These are phyloP conservation scores for Aspergillus carlsbadensis DNA, from an alignment of 495 filamentous ascomycete species.

Conservation along the genomic window DNA sequence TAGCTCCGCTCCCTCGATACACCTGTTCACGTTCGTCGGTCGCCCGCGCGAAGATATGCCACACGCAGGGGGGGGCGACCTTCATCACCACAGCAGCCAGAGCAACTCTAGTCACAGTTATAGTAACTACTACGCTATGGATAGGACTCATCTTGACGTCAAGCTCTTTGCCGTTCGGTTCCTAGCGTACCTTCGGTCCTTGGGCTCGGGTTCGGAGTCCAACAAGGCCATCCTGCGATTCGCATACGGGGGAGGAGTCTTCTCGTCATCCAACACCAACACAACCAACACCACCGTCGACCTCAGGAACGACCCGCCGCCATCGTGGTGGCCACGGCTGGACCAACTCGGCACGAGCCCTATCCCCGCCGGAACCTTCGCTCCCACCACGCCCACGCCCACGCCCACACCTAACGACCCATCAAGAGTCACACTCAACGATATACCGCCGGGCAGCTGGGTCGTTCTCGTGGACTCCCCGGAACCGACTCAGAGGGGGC, in stretches of 20 bases:
- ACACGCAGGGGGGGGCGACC: slow-evolving; percentile 9
- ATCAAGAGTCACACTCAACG: slow-evolving; percentile 14
- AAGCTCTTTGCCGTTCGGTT: slow-evolving; percentile 20
- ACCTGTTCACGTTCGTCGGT: slow-evolving; percentile 14
- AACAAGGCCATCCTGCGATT: slow-evolving; percentile 23
- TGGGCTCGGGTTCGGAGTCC: slow-evolving; percentile 12
- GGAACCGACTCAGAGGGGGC: neutral
- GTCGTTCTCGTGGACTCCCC: slow-evolving; percentile 15
- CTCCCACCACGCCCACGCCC: too few relatives aligned
- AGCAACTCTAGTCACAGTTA: neutral
- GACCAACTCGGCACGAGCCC: slow-evolving; percentile 6
- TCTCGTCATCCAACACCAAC: slow-evolving; percentile 3
- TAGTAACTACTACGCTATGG: slow-evolving; percentile 15
- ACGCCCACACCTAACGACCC: slow-evolving; percentile 2
- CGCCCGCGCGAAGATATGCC: slow-evolving; percentile 14
- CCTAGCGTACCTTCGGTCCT: slow-evolving; percentile 16
- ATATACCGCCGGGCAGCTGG: slow-evolving; percentile 19
- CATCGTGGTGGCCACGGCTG: neutral
- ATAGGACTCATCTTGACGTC: slow-evolving; percentile 8
- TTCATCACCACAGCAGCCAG: neutral
- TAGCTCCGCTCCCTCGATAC: slow-evolving; percentile 2
- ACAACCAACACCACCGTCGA: neutral
- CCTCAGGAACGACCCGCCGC: neutral
- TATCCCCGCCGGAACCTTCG: slow-evolving; percentile 17
- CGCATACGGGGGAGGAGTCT: slow-evolving; percentile 9